These are phyloP conservation scores for Rhizopogon sp. DNA, from an alignment of 768 basidiomycete genomes.

Conservation along the genomic window DNA sequence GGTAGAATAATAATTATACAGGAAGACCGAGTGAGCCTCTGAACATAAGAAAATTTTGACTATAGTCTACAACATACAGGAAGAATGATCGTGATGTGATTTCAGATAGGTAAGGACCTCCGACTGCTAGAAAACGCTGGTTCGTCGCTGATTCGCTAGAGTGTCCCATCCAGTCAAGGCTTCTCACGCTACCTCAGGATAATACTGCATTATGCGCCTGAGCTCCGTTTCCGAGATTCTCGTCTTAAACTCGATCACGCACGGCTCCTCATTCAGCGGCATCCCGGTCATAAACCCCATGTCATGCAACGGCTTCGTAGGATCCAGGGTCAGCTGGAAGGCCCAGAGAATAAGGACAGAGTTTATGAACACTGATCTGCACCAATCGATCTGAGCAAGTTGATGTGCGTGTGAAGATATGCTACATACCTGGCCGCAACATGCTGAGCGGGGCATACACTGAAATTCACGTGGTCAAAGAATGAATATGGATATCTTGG, in stretches of 20 bases:
- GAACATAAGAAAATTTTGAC: too few species aligned
- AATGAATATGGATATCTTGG: too few species aligned
- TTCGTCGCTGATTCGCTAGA: too few species aligned
- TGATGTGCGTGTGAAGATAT: not conserved
- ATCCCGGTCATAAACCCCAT: slow-evolving; percentile 57
- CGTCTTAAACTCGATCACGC: slow-evolving; percentile 50
- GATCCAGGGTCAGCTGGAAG: slow-evolving; percentile 46
- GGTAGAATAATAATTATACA: too few species aligned
- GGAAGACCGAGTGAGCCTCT: too few species aligned
- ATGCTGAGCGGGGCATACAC: slow-evolving; percentile 56
- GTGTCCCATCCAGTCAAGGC: too few species aligned
- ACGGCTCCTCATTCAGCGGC: slow-evolving; percentile 31
- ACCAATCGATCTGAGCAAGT: slow-evolving; percentile 8
- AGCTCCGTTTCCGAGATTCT: slow-evolving; percentile 19
- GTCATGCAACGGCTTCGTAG: slow-evolving; percentile 49
- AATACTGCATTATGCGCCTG: not conserved
- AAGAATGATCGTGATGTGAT: too few species aligned
- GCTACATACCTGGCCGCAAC: slow-evolving; percentile 13
- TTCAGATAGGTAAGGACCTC: not conserved
- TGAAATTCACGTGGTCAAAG: slow-evolving; percentile 4
- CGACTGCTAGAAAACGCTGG: too few species aligned
- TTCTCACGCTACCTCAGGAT: too few species aligned
- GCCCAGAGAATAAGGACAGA: slow-evolving; percentile 61
- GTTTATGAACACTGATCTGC: slow-evolving; percentile 57
- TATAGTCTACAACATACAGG: too few species aligned